Evolutionary conservation across 208 protist genomes (phyloP).

Genomic region (Crithidia thermophila): DNA sequence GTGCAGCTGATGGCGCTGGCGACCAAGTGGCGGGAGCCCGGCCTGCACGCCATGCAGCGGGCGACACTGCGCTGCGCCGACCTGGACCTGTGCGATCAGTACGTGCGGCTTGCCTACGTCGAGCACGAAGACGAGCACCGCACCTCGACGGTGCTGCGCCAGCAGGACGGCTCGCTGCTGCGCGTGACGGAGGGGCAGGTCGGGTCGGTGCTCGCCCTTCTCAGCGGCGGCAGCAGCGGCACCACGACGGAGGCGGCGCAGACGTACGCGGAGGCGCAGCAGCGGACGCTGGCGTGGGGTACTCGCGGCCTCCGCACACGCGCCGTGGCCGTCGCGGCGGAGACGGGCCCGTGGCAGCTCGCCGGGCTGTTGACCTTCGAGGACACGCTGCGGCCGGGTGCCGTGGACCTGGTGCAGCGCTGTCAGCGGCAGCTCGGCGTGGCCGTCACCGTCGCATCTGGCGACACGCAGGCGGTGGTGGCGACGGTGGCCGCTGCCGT

Average conservation of each 20-base stretch:
- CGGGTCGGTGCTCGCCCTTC: constrained; percentile 54
- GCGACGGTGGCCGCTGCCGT: constrained; percentile 12
- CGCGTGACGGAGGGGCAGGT: constrained; percentile 73
- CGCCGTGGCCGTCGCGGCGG: constrained; percentile 43
- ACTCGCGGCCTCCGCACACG: constrained; percentile 57
- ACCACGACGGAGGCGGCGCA: constrained; percentile 8
- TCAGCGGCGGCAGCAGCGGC: constrained; percentile 19
- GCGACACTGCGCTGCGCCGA: constrained; percentile 64
- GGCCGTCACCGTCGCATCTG: constrained; percentile 93
- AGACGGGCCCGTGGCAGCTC: constrained; percentile 56
- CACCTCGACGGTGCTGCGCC: constrained; percentile 51
- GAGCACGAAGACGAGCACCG: constrained; percentile 33
- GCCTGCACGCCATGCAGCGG: constrained; percentile 58
- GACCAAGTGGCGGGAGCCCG: constrained; percentile 74
- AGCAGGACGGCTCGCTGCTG: constrained; percentile 53
- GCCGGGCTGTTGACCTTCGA: constrained; percentile 85
- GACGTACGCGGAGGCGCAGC: constrained; percentile 22
- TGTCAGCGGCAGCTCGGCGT: constrained; percentile 76
- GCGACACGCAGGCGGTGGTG: constrained; percentile 42
- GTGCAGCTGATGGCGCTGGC: constrained; percentile 70
- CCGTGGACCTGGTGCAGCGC: constrained; percentile 35
- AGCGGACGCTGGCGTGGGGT: constrained; percentile 14
- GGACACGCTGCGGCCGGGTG: constrained; percentile 74
- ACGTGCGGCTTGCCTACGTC: constrained; percentile 48
- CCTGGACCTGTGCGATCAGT: constrained; percentile 59